A percentile compares a stretch with the other conserved stretches of the same genome.
Conservation (phyloP, 768 basidiomycete species). For the Hericium erinaceus region DNA sequence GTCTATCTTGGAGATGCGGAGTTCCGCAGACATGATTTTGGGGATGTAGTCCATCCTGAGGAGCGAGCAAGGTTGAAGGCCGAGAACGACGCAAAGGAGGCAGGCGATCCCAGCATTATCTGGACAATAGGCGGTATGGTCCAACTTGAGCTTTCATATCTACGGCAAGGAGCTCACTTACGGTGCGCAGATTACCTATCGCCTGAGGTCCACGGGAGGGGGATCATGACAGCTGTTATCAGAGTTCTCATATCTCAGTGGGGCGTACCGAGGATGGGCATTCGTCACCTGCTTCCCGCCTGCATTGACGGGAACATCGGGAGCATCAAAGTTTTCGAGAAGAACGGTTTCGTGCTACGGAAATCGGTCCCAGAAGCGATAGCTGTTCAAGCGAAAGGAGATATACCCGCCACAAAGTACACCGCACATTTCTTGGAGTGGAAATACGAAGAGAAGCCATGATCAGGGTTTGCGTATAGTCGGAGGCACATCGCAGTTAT, state of each 20-base stretch:
- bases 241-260: conserved; percentile 44
- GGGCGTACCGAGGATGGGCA: conserved; percentile 58
- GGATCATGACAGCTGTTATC: conserved; percentile 67
- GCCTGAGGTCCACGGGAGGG: conserved; percentile 51
- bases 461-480: too few relatives aligned
- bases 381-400: conserved; percentile 28
- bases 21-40: conserved; percentile 24
- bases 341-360: conserved; percentile 45
- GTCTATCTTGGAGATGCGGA: conserved; percentile 39
- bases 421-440: conserved; percentile 17
- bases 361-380: conserved; percentile 31
- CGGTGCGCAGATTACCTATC: conserved; percentile 45
- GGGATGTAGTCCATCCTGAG: conserved; percentile 28
- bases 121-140: conserved; percentile 54
- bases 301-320: conserved; percentile 46
- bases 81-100: conserved; percentile 30
- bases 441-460: neutral
- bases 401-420: conserved; percentile 12
- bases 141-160: neutral
- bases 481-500: too few relatives aligned
- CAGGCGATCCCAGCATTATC: conserved; percentile 46
- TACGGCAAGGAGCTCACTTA: conserved; percentile 1
- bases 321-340: conserved; percentile 57
- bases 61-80: conserved; percentile 25
- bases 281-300: conserved; percentile 33